These are phyloP conservation scores for Trametes sp. DNA, from an alignment of 1,284 basidiomycete genomes.

Conservation along the genomic window DNA sequence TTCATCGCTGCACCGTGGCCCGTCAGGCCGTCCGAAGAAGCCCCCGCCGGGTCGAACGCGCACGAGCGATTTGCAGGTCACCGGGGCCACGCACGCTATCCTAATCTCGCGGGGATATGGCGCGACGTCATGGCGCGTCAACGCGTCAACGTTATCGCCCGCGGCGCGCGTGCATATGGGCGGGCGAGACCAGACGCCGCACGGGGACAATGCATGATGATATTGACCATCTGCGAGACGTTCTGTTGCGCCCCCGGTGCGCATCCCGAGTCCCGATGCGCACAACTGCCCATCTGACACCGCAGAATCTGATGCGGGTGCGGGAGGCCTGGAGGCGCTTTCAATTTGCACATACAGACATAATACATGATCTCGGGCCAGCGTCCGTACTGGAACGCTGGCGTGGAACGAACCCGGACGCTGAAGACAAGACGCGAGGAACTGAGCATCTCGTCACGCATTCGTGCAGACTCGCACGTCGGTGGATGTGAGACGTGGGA, in stretches of 20 bases:
- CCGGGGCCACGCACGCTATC: background rate
- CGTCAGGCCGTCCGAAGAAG: background rate
- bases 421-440: background rate
- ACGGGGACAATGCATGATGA: too few species aligned
- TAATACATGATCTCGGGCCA: too few species aligned
- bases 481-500: background rate
- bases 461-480: background rate
- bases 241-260: background rate
- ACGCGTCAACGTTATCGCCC: background rate
- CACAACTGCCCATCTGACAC: constrained; percentile 16
- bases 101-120: background rate
- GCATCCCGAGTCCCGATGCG: background rate
- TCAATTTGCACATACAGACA: too few species aligned
- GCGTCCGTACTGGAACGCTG: background rate
- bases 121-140: constrained; percentile 6
- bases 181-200: too few species aligned
- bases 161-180: background rate
- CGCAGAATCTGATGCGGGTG: constrained; percentile 3
- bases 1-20: too few species aligned
- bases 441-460: background rate
- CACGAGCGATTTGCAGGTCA: too few species aligned
- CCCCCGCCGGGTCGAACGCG: background rate
- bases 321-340: background rate
- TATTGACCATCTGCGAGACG: background rate
- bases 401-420: too few species aligned